Evolutionary conservation across 768 basidiomycete genomes (phyloP), one percentile per base, ranked within the genome.

Genomic region (Mrakia gelida): DNA sequence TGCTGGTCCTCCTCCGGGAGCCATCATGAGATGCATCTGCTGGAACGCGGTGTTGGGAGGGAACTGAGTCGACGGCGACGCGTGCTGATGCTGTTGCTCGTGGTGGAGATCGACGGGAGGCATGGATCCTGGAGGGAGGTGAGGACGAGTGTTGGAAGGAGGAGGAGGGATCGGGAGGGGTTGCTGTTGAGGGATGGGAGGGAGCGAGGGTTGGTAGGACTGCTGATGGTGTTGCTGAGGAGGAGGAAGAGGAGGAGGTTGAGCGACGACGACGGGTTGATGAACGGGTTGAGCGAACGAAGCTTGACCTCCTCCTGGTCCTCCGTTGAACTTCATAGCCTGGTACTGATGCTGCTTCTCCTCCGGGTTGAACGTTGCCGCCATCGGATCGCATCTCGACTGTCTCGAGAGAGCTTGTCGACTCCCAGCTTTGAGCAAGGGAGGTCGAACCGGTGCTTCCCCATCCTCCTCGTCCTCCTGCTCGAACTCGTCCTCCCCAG

Each of bases 11-110:
- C 49, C 61, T 28, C 61, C n/a, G 9, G 61, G 61, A 11, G 41
- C 45, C 70, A 71, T 71, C 70, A 49, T 68, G 23, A 34, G 45
- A 49, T 71, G 70, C 70, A 71, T 71, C 45, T 71, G 70, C 32
- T 43, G 10, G 45, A 71, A 71, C 32, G 11, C 26, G 41, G 41
- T n/a, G 70, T n/a, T 49, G 18, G 45, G 45, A 49, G 70, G 70
- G 41, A 45, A 71, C n/a, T 32, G 41, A 18, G 45, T n/a, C n/a
- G 32, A 32, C n/a, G 70, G 70, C 10, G 67, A 68, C 34, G 23
- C 23, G 67, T 9, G 28, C 5, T 30, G 23, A 26, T 65, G 65
- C 10, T 32, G 67, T 4, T 34, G 38, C 6, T 15, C 8, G 34
- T 30, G 23, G 9, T 68, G 67, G 23, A 41, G 10, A 41, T 34